phyloP scores from a whole-genome alignment of 148 eudicot species.

The Silene conica region DNA sequence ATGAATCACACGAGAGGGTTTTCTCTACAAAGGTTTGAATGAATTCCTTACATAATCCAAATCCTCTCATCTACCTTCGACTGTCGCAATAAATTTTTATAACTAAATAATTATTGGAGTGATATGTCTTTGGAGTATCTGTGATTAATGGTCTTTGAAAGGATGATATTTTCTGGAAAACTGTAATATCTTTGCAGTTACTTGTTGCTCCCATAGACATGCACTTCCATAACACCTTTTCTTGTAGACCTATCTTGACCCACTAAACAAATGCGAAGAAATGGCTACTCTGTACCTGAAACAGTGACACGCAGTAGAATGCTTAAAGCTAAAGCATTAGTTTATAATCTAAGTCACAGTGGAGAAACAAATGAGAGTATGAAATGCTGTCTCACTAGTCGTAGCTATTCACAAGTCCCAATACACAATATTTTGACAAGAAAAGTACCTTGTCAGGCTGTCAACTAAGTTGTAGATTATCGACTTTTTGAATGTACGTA shows the following conservation, averaged over 20 bases:
- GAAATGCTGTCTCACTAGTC: background rate
- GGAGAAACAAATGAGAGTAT: too few relatives aligned
- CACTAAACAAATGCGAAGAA: background rate
- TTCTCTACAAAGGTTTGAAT: conserved; percentile 82
- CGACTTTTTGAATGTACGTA: background rate
- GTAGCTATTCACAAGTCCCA: background rate
- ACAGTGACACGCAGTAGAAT: background rate
- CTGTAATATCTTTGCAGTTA: background rate
- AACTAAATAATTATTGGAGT: background rate
- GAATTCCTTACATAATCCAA: background rate
- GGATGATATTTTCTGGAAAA: too few relatives aligned
- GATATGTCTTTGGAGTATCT: too few relatives aligned
- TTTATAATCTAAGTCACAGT: background rate
- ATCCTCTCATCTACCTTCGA: background rate
- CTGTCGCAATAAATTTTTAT: background rate
- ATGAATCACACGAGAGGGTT: conserved; percentile 94
- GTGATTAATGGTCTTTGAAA: too few relatives aligned
- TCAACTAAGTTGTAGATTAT: background rate
- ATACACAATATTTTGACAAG: background rate
- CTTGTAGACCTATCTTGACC: background rate
- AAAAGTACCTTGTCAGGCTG: background rate
- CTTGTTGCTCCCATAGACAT: background rate
- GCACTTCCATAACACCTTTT: background rate
- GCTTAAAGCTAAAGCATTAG: background rate
- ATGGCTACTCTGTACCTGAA: background rate